phyloP scores from a whole-genome alignment of 2,329 filamentous ascomycete genomes.

The Xylaria sp. region DNA sequence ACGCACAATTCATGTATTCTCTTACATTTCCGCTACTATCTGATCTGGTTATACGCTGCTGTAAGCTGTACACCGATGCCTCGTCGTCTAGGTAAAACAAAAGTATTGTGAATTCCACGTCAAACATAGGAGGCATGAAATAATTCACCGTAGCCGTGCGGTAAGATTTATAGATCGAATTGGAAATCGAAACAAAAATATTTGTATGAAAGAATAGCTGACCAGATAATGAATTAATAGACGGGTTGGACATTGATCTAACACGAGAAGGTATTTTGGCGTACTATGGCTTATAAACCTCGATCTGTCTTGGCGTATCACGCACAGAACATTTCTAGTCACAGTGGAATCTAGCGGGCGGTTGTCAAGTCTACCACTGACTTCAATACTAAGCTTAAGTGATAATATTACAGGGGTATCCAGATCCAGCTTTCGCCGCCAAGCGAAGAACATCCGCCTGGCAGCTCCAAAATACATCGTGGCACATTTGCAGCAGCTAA shows the following conservation, averaged over 20 bases:
- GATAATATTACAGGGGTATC: slow-evolving; percentile 33
- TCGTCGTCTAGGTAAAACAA: neutral
- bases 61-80: too few species aligned
- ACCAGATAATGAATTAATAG: neutral
- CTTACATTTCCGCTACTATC: too few species aligned
- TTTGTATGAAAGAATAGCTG: neutral
- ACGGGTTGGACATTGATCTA: too few species aligned
- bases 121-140: neutral
- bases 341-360: neutral
- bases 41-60: too few species aligned
- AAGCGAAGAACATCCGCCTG: slow-evolving; percentile 17
- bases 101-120: neutral
- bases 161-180: neutral
- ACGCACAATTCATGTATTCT: too few species aligned
- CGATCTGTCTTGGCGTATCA: neutral
- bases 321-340: neutral
- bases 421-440: slow-evolving; percentile 18
- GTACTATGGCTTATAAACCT: neutral
- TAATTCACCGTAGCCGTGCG: too few species aligned
- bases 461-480: slow-evolving; percentile 25
- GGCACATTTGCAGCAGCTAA: slow-evolving; percentile 26
- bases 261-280: neutral
- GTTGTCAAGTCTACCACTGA: slow-evolving; percentile 3
- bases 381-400: slow-evolving; percentile 22
- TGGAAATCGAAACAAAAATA: too few species aligned